These are phyloP conservation scores for Pleurotus djamor DNA, from an alignment of 768 basidiomycete species.

Conservation along the genomic window DNA sequence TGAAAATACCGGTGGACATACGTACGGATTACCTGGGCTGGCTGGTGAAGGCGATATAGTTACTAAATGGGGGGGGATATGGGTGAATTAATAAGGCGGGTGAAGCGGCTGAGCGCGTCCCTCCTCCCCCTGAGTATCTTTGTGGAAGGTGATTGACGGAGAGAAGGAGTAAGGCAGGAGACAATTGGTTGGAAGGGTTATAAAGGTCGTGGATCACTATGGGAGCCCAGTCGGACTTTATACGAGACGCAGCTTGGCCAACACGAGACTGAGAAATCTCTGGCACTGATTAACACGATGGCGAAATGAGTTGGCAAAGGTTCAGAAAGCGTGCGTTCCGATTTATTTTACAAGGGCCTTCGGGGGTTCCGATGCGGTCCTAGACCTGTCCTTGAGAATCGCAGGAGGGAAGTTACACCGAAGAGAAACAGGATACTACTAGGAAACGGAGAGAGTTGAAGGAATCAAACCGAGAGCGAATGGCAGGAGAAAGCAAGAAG, in stretches of 20 bases:
- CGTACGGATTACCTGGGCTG: not conserved
- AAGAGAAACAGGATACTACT: too few species aligned
- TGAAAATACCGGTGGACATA: conserved; percentile 14
- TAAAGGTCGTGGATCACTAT: conserved; percentile 7
- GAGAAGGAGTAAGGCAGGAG: conserved; percentile 1
- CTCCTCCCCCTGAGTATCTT: conserved; percentile 2
- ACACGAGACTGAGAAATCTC: conserved; percentile 8
- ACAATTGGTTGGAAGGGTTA: conserved; percentile 3
- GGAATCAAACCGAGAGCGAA: not conserved
- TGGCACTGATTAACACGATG: conserved; percentile 7
- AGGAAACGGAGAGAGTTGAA: not conserved
- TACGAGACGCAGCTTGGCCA: conserved; percentile 4
- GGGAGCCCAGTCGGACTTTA: conserved; percentile 8
- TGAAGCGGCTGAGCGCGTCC: not conserved
- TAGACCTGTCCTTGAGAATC: not conserved
- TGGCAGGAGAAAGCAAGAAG: not conserved
- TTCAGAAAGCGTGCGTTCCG: not conserved
- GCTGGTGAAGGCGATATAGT: not conserved
- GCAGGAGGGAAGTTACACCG: too few species aligned
- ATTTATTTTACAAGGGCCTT: not conserved
- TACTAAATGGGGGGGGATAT: conserved; percentile 8
- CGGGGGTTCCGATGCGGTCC: not conserved
- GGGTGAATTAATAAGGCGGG: conserved; percentile 11
- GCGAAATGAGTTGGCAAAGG: conserved; percentile 6
- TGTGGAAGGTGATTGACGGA: not conserved